Base-by-base conservation (phyloP, 495 filamentous ascomycete species). In the Aspergillus sparsus region DNA sequence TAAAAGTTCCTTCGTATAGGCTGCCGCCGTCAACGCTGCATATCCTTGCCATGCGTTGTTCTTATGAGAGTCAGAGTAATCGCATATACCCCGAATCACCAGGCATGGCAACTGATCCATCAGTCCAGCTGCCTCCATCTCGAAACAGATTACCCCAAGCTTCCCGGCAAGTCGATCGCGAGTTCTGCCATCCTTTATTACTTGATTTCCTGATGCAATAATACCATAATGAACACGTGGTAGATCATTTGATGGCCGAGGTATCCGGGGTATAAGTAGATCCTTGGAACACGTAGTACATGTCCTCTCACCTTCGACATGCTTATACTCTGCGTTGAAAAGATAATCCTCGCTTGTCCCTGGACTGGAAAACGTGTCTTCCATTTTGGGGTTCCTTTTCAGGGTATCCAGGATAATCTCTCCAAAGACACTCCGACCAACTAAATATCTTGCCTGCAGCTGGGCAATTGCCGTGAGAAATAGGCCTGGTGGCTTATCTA, bases 111-210 rank as follows among this genome's bases (percentile, higher is more conserved):
- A 64, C 34, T 67, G 39, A 53, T 65, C 53, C 59, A 70, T 57
- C 7, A 75, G 51, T 1, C 76, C 78, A 11, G 74, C 77, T 5
- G 73, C 75, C 58, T 80, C 77, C 70, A 74, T 79, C 49, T 79
- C 74, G 50, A 78, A 72, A 52, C 72, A 76, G 6, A 77, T 34
- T 31, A 76, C 56, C 21, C 57, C 57, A 21, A 55, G 31, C 35
- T 62, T 46, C 45, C 52, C 35, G 36, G 56, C 61, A 11, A 68
- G 36, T 0, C 46, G 9, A 49, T 74, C 69, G 52, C 72, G 54
- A 15, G 32, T 21, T 33, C 52, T 18, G 13, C 58, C 71, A 58
- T 73, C 55, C 36, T 68, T 69, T 10, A 78, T 69, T 0, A 76
- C 62, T 15, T 56, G 47, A 13, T 75, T 66, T 1, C 64, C 75